Evolutionary conservation across 73 alveolate species (phyloP), one percentile per base, ranked within the genome.

Genomic region (Halteria grandinella): DNA sequence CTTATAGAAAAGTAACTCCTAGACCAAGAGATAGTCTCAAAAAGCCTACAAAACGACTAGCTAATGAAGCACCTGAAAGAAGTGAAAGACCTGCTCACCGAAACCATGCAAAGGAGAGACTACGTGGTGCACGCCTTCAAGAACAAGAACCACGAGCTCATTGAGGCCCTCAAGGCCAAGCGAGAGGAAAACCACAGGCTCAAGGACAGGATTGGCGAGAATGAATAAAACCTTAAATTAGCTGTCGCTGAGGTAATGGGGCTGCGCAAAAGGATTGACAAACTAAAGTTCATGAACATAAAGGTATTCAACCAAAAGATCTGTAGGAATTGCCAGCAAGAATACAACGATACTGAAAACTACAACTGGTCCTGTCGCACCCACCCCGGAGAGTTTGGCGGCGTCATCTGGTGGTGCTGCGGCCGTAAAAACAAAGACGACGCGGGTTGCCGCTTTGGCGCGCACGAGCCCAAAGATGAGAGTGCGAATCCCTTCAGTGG

Each of bases 311-410:
- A 50, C 44, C 31, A 43, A 25, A 83, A 75, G 57, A 36, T 75
- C 20, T 83, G 92, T 55, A 75, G 47, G 49, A 83, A 74, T 59
- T 83, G 92, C 39, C 58, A 45, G 0, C 55, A 51, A 39, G 79
- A 60, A 14, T 83, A 53, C 72, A 36, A 41, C 8, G 92, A 83
- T 37, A 83, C 32, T 7, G 84, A 83, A 17, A 83, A 83, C 72
- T 83, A 48, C 47, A 83, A 83, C 34, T 83, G 92, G 92, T 83
- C 92, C 3, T 83, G 92, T 69, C 5, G 50, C 3, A 41, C 57
- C 1, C 92, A 83, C 49, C 53, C 51, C 15, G 15, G 34, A 15
- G 69, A 48, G 36, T 58, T 18, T 48, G 69, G 70, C 17, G 85
- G 78, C 4, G 39, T 29, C 24, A 69, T 74, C 69, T 83, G 79